phyloP scores from a whole-genome alignment of 768 basidiomycete species.

The Trametes meyenii region DNA sequence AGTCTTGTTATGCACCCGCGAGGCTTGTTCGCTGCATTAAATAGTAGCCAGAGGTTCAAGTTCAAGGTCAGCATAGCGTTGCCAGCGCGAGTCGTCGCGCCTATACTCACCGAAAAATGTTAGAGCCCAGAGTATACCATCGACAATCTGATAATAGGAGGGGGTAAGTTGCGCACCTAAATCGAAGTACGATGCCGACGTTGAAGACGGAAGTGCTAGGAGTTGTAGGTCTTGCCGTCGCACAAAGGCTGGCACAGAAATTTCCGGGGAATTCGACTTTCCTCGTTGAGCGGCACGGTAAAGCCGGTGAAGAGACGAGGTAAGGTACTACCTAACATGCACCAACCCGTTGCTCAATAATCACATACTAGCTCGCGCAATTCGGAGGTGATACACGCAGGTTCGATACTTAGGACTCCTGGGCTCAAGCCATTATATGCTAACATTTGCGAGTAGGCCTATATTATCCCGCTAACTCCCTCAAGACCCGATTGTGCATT shows the following conservation, averaged over 20 bases:
- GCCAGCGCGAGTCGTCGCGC: no score
- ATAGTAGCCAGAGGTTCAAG: conserved; percentile 57
- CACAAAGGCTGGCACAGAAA: conserved; percentile 65
- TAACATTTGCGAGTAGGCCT: conserved; percentile 51
- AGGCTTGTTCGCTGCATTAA: conserved; percentile 62
- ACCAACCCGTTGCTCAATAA: not conserved
- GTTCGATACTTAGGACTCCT: conserved; percentile 37
- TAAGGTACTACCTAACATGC: conserved; percentile 28
- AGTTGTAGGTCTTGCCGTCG: conserved; percentile 85
- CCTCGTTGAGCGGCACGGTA: conserved; percentile 76
- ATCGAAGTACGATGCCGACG: not conserved
- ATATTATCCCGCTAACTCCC: conserved; percentile 80
- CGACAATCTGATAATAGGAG: conserved; percentile 88
- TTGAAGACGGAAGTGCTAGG: conserved; percentile 44
- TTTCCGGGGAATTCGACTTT: conserved; percentile 74
- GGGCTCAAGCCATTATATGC: not conserved
- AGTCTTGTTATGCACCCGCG: conserved; percentile 39
- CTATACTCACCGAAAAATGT: not conserved
- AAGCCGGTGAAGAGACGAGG: conserved; percentile 89
- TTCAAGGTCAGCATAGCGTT: conserved; percentile 59
- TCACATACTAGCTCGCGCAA: conserved; percentile 73
- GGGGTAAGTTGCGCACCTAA: conserved; percentile 52
- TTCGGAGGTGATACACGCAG: conserved; percentile 94
- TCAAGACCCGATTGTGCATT: conserved; percentile 86
- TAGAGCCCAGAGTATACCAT: conserved; percentile 71